These are phyloP conservation scores for Ajuga chamaepitys DNA, from an alignment of 257 asterid species.

Conservation along the genomic window DNA sequence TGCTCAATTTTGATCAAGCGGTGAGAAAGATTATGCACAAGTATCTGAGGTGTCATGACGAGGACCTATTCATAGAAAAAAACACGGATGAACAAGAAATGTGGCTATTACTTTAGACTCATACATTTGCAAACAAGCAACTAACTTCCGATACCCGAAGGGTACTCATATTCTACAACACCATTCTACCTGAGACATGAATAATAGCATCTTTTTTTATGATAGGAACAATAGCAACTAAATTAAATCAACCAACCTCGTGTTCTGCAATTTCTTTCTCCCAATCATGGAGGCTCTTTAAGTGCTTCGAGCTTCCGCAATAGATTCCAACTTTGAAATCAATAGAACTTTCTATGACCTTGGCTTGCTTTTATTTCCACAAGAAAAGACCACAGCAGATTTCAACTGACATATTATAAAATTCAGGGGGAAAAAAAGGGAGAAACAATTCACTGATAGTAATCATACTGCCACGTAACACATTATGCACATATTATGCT, in stretches of 20 bases:
- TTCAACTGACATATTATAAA: slow-evolving; percentile 3
- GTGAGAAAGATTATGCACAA: slow-evolving; percentile 71
- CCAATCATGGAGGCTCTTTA: slow-evolving; percentile 54
- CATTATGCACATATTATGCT: neutral
- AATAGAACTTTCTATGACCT: slow-evolving; percentile 63
- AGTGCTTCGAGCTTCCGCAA: slow-evolving; percentile 53
- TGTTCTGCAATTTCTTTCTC: slow-evolving; percentile 67
- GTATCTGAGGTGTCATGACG: slow-evolving; percentile 90
- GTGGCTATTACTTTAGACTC: neutral
- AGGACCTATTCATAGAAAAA: slow-evolving; percentile 57
- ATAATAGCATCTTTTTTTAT: too few relatives aligned
- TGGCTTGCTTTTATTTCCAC: slow-evolving; percentile 69
- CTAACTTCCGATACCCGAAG: neutral
- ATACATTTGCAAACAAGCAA: neutral
- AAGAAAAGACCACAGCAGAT: slow-evolving; percentile 3
- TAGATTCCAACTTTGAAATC: slow-evolving; percentile 69
- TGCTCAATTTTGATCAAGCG: slow-evolving; percentile 71
- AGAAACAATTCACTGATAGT: neutral
- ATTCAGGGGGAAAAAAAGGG: neutral
- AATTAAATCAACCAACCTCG: slow-evolving; percentile 62
- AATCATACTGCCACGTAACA: neutral
- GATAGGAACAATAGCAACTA: slow-evolving; percentile 8
- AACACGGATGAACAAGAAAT: neutral
- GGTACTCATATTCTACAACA: neutral
- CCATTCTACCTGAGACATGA: slow-evolving; percentile 2